Evolutionary conservation across 1,284 basidiomycete genomes (phyloP).

Genomic region (Melampsora larici-populina): DNA sequence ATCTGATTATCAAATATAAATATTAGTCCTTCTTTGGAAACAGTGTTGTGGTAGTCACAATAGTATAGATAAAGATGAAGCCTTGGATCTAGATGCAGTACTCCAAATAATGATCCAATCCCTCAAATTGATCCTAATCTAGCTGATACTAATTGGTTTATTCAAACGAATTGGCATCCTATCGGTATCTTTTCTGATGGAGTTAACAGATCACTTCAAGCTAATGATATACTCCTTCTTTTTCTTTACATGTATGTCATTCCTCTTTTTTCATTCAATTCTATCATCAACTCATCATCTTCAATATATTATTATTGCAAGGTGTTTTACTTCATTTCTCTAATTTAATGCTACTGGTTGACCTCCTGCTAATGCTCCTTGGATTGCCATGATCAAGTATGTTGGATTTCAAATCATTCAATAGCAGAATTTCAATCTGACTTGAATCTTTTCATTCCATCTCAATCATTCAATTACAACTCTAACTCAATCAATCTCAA

Average conservation of each 20-base stretch:
- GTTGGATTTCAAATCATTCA: conserved; percentile 60
- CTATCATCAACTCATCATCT: not conserved
- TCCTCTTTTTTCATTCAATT: too few species aligned
- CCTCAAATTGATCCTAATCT: too few species aligned
- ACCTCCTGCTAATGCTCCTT: conserved; percentile 66
- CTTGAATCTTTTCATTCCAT: too few species aligned
- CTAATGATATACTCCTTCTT: conserved; percentile 3
- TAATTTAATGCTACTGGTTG: conserved; percentile 46
- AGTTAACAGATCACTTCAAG: conserved; percentile 17
- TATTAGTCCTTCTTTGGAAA: too few species aligned
- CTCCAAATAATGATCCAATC: too few species aligned
- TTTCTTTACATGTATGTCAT: conserved; percentile 19
- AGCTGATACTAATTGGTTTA: conserved; percentile 21
- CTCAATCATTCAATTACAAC: too few species aligned
- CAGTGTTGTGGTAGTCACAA: too few species aligned
- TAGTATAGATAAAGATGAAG: too few species aligned
- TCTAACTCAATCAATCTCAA: too few species aligned
- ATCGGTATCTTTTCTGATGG: conserved; percentile 39
- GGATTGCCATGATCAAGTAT: conserved; percentile 84
- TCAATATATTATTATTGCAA: not conserved
- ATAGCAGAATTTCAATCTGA: conserved; percentile 51
- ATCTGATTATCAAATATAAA: too few species aligned
- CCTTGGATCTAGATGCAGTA: too few species aligned
- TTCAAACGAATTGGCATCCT: conserved; percentile 40
- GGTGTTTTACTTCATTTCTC: conserved; percentile 51